Evolutionary conservation across 192 early-diverging fungal genomes (phyloP), one percentile per base, ranked within the genome.

Genomic region (Coemansia sp.): DNA sequence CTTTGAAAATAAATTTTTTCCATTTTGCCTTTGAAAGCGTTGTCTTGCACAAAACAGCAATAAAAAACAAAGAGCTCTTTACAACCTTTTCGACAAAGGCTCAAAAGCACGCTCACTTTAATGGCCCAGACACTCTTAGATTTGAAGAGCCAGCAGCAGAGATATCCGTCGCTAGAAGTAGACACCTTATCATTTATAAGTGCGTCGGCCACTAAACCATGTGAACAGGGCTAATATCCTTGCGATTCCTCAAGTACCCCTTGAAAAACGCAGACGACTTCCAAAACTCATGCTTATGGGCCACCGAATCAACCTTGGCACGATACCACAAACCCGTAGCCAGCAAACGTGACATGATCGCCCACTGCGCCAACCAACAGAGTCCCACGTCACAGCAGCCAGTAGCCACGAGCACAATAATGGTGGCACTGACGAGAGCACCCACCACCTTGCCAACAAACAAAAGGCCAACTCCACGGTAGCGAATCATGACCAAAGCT

Each of bases 391-490:
- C 62, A 26, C 72, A 72, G 6, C 18, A 23, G 12, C 43, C 42
- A 12, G 64, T 21, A 2, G 60, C 56, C 0, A 61, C 47, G 26
- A 77, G 21, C 11, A 47, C 43, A 9, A 67, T 16, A 1, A 43
- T 38, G 2, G 62, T 26, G 6, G 64, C 42, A 31, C 63, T 72
- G n/a, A 45, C 6, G 20, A 72, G 5, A 1, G 37, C 14, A 1
- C 70, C 70, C 2, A 58, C n/a, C 4, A 72, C 3, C 9, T 16
- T 57, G 4, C 36, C n/a, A 7, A 43, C 38, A 55, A 77, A 72
- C 9, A 77, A 20, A n/a, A 65, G 18, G 2, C 76, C 76, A 23
- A 72, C 20, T 2, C 76, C 76, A 18, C 70, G 65, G 47, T 66
- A 77, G 13, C 63, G 63, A 6, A 61, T 31, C 43, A 77, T 57